Base-by-base conservation (phyloP, 2,329 filamentous ascomycete genomes). In the Rutstroemia sp. region DNA sequence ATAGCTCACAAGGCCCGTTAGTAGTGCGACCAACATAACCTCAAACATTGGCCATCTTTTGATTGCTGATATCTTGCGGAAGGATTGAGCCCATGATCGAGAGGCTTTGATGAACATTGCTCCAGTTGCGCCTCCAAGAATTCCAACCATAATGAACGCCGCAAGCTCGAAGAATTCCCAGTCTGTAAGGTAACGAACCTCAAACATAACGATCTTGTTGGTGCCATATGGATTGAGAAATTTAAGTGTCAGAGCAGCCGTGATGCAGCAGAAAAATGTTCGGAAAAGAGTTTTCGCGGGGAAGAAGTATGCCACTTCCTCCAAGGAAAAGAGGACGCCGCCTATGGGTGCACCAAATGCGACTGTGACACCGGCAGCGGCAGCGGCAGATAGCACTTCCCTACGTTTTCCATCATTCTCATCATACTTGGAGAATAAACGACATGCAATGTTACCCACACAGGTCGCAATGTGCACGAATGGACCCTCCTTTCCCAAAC, bases 401-500 rank as follows among this genome's bases (percentile, higher is more conserved):
- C 94, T 85, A 61, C 94, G 80, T 72, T 99, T 99, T 53, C 84
- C 94, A 67, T 99, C 94, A 65, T 99, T 99, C 61, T 82, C 79
- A 65, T 94, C 90, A 71, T 97, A 99, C 69, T 99, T 99, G 59
- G 82, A 75, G 65, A 97, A 97, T n/a, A 97, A 71, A 67, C 94
- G 89, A 67, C 92, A 96, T 34, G 87, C 84, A 68, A 99, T 95
- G 66, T 99, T 99, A 57, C 94, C 94, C 21, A 97, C 86, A 64
- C 92, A 96, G 1, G 92, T 89, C 0, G 92, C 91, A 67, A 97
- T 95, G 70, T 99, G 94, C n/a, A 99, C 94, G 66, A 92, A 97
- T 0, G 94, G 94, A 0, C 92, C 82, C 67, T 85, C 94, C 70
- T 99, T 99, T 27, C 94, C 94, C 44, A 99, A 77, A 68, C 91